These are phyloP conservation scores for Crithidia brevicula DNA, from an alignment of 208 protist species.

Conservation along the genomic window DNA sequence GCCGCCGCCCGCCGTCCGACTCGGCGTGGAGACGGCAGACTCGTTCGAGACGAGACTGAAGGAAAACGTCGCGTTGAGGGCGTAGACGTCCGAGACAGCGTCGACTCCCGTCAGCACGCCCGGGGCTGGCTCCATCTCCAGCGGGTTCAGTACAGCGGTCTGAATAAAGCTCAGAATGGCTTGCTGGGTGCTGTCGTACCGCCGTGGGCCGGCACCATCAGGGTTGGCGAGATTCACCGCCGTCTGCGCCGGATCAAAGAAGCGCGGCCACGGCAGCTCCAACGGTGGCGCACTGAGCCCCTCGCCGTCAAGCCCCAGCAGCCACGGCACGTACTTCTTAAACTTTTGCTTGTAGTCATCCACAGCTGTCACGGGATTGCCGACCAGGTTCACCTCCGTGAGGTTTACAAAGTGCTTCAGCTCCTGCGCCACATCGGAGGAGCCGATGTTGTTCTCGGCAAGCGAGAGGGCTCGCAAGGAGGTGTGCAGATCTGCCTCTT, in stretches of 20 bases:
- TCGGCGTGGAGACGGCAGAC: conserved; percentile 61
- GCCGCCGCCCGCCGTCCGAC: conserved; percentile 33
- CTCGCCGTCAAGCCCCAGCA: conserved; percentile 67
- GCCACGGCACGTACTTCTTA: conserved; percentile 68
- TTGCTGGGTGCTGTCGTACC: conserved; percentile 44
- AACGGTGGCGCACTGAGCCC: conserved; percentile 60
- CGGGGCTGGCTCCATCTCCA: conserved; percentile 41
- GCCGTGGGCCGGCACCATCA: not conserved
- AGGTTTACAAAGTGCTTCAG: conserved; percentile 70
- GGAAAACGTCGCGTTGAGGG: conserved; percentile 58
- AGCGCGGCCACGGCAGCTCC: conserved; percentile 75
- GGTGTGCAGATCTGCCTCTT: conserved; percentile 65
- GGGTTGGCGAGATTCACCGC: conserved; percentile 27
- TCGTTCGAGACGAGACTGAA: conserved; percentile 69
- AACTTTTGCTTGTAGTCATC: conserved; percentile 58
- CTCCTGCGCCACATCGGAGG: conserved; percentile 44
- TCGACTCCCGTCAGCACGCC: conserved; percentile 58
- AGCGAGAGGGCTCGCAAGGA: conserved; percentile 69
- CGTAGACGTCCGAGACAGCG: conserved; percentile 79
- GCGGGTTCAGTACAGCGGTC: conserved; percentile 49
- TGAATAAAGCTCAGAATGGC: conserved; percentile 80
- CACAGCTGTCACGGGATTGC: conserved; percentile 65
- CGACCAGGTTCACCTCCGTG: conserved; percentile 62
- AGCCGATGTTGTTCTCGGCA: conserved; percentile 62
- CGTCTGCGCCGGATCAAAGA: conserved; percentile 33